Base-by-base conservation (phyloP, 305 asterid species). In the Andrographis paniculata region DNA sequence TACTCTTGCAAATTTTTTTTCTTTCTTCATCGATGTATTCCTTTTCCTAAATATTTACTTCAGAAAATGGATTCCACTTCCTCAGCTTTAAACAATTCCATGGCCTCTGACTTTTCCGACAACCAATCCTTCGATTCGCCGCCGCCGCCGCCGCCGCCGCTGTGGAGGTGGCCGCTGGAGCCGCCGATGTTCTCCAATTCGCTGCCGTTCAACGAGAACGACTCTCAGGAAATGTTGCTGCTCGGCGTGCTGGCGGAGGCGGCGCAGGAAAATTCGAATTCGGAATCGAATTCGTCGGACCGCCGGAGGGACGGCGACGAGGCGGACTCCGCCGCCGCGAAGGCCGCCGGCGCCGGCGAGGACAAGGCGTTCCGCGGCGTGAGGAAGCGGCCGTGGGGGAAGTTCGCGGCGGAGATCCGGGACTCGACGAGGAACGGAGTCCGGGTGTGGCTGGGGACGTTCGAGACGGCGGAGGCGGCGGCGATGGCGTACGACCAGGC, bases 401-500 rank as follows among this genome's bases (percentile, higher is more conserved):
- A 84, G 59, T 84, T 73, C 49, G 95, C 95, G 4, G 95, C 95
- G 24, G 95, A 84, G 72, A 80, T 84, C 53, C 62, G 95, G 68
- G 95, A 84, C 50, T 84, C 95, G 12, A 80, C 95, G 17, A 69
- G 93, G 44, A 73, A 75, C 50, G 93, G 95, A 6, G 68, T 63
- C 0, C 35, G 95, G 61, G 95, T 84, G 1, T 84, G 95, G 95
- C 51, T 84, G 11, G 95, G 95, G 36, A 84, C 95, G 44, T 84
- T 84, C 61, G 86, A 84, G 50, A 84, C n/a, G n/a, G n/a, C n/a
- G n/a, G n/a, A n/a, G n/a, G n/a, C n/a, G n/a, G n/a, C n/a, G n/a
- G 95, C 95, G 59, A 8, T 84, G 63, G 95, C 95, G 9, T 84
- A 84, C 42, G 95, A 84, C 28, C 93, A 84, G 55, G 95, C 95